Percentiles rank a stretch among this genome's conserved stretches.
These are phyloP conservation scores for Tetratostichococcus sp. DNA, from an alignment of 139 green algal genomes.

Conservation along the genomic window DNA sequence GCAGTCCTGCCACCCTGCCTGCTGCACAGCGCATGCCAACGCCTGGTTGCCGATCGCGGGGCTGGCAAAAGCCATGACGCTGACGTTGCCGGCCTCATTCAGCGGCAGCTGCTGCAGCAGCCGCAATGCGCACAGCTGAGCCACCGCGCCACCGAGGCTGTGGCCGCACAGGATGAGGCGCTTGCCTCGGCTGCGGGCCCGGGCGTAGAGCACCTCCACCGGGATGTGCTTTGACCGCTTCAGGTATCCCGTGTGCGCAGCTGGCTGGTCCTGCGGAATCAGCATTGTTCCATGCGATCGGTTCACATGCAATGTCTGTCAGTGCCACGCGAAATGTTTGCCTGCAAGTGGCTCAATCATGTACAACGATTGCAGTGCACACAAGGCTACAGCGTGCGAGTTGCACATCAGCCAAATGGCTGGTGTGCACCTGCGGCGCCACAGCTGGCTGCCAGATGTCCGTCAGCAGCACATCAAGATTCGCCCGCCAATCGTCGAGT, in stretches of 20 bases:
- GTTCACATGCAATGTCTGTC: no score
- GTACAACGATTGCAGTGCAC: no score
- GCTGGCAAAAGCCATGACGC: conserved; percentile 62
- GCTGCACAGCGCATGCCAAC: conserved; percentile 51
- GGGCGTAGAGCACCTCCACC: conserved; percentile 47
- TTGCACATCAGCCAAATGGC: neutral
- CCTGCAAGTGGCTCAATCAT: no score
- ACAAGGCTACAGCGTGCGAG: neutral
- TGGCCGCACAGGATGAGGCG: conserved; percentile 46
- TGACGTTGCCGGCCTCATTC: conserved; percentile 23
- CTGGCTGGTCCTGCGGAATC: conserved; percentile 3
- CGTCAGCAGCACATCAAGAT: neutral
- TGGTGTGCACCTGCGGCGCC: neutral
- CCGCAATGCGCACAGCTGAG: conserved; percentile 58
- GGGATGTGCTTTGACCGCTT: conserved; percentile 36
- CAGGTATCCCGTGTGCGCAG: conserved; percentile 63
- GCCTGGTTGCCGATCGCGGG: conserved; percentile 68
- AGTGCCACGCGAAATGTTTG: no score
- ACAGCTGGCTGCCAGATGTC: neutral
- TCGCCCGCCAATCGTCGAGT: neutral
- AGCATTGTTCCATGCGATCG: no score
- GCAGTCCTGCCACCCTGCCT: conserved; percentile 38
- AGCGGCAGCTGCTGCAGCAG: conserved; percentile 50
- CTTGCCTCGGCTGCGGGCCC: conserved; percentile 35
- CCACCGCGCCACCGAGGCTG: conserved; percentile 50